These are phyloP conservation scores for Talaromyces sp. DNA, from an alignment of 2,329 filamentous ascomycete genomes.

Conservation along the genomic window DNA sequence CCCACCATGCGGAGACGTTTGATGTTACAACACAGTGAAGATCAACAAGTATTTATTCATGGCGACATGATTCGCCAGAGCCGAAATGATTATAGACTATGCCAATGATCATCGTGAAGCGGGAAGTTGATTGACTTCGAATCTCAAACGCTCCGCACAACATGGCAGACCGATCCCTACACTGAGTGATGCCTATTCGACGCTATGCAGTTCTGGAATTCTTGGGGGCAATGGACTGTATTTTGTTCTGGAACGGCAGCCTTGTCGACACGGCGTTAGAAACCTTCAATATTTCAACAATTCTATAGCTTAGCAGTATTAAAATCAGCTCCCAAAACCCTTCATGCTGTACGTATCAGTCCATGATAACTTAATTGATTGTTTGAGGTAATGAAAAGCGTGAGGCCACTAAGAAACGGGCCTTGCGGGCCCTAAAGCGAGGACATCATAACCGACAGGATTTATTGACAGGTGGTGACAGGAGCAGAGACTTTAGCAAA, in stretches of 20 bases:
- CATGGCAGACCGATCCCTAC: not conserved
- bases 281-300: not conserved
- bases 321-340: not conserved
- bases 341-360: too few species aligned
- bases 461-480: not conserved
- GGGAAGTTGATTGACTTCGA: not conserved
- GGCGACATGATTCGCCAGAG: not conserved
- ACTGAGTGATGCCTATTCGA: not conserved
- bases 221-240: not conserved
- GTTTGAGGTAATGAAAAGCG: too few species aligned
- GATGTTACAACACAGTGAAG: not conserved
- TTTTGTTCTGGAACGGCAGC: not conserved
- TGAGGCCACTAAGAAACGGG: not conserved
- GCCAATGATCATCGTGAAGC: not conserved
- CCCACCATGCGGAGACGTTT: not conserved
- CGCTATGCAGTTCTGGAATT: not conserved
- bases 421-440: not conserved
- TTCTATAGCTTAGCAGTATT: not conserved
- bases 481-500: not conserved
- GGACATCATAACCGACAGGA: not conserved
- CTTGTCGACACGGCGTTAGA: not conserved
- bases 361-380: not conserved
- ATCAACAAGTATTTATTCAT: not conserved
- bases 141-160: not conserved
- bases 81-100: not conserved